These are phyloP conservation scores for Yamadazyma trypodendri DNA, from an alignment of 1,139 yeast species.

Conservation along the genomic window DNA sequence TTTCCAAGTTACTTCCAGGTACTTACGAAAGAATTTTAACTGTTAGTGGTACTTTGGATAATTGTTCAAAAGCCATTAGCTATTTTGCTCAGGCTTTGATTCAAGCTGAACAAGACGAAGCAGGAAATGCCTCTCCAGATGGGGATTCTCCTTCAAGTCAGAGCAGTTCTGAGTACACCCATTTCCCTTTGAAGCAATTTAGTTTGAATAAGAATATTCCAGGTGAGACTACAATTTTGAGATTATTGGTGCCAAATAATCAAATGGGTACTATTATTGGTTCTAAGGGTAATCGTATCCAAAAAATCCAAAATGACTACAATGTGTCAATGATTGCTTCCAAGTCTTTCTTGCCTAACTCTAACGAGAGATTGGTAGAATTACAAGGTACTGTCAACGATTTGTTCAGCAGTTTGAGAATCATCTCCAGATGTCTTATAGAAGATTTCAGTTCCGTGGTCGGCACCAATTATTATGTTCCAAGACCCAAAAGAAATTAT, in stretches of 20 bases:
- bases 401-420: slow-evolving; percentile 56
- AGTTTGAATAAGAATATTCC: slow-evolving; percentile 49
- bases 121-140: background rate
- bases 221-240: slow-evolving; percentile 55
- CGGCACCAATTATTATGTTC: slow-evolving; percentile 65
- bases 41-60: slow-evolving; percentile 74
- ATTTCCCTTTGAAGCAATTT: slow-evolving; percentile 63
- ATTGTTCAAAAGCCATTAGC: slow-evolving; percentile 71
- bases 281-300: slow-evolving; percentile 78
- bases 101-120: slow-evolving; percentile 10
- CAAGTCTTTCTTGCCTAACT: slow-evolving; percentile 77
- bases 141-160: background rate
- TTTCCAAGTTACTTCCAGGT: slow-evolving; percentile 78
- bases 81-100: slow-evolving; percentile 66
- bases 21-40: slow-evolving; percentile 84
- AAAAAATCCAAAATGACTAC: slow-evolving; percentile 69
- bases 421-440: slow-evolving; percentile 69
- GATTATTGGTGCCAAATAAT: slow-evolving; percentile 77
- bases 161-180: slow-evolving; percentile 27
- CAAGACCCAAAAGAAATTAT: slow-evolving; percentile 27
- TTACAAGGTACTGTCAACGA: slow-evolving; percentile 77
- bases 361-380: slow-evolving; percentile 87
- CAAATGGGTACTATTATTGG: slow-evolving; percentile 94
- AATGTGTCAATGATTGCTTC: slow-evolving; percentile 85
- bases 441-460: slow-evolving; percentile 70